These are phyloP conservation scores for Cytospora chrysosperma DNA, from an alignment of 2,329 filamentous ascomycete genomes.

Conservation along the genomic window DNA sequence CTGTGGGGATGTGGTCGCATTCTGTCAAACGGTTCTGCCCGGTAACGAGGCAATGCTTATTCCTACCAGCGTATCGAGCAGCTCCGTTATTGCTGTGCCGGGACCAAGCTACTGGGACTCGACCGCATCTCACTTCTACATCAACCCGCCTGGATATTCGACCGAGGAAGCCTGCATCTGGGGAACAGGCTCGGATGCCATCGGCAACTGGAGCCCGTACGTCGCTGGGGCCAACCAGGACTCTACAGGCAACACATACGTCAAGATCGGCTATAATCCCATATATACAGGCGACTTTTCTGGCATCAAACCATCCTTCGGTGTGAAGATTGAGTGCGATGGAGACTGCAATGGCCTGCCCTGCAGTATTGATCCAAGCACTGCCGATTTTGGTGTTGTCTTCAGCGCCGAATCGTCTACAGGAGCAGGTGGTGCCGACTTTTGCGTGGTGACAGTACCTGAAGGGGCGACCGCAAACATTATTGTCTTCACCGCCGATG, in stretches of 20 bases:
- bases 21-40: slow-evolving; percentile 77
- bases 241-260: slow-evolving; percentile 62
- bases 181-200: slow-evolving; percentile 60
- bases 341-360: slow-evolving; percentile 70
- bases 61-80: slow-evolving; percentile 63
- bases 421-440: slow-evolving; percentile 67
- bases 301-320: slow-evolving; percentile 60
- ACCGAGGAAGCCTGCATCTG: slow-evolving; percentile 66
- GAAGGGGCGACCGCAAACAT: slow-evolving; percentile 66
- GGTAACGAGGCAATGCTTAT: slow-evolving; percentile 83
- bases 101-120: slow-evolving; percentile 67
- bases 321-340: slow-evolving; percentile 68
- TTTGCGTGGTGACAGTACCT: slow-evolving; percentile 75
- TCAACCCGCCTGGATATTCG: slow-evolving; percentile 69
- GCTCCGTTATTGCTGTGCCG: slow-evolving; percentile 67
- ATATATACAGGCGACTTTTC: slow-evolving; percentile 63
- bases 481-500: slow-evolving; percentile 56
- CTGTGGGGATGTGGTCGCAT: slow-evolving; percentile 60
- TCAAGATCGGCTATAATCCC: slow-evolving; percentile 78
- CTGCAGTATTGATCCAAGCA: slow-evolving; percentile 66
- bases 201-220: slow-evolving; percentile 77
- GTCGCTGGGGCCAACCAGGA: slow-evolving; percentile 75
- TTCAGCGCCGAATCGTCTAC: slow-evolving; percentile 50
- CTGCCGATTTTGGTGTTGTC: slow-evolving; percentile 57
- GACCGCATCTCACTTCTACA: slow-evolving; percentile 77